A percentile compares a stretch with the other conserved stretches of the same genome.
phyloP scores from a whole-genome alignment of 257 asterid genomes.

The Solanum habrochaites region DNA sequence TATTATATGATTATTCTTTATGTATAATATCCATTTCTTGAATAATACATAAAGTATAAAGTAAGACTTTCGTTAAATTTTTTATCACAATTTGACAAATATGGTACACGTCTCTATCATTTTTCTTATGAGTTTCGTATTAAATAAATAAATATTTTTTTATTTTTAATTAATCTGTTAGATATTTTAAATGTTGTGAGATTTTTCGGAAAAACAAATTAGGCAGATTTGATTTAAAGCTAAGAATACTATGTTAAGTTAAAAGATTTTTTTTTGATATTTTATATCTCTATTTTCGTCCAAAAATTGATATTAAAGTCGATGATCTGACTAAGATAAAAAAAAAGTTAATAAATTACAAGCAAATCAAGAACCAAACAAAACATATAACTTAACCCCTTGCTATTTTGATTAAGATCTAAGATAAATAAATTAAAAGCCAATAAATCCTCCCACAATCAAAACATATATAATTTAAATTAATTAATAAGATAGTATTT shows the following conservation, averaged over 20 bases:
- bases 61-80: neutral
- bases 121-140: neutral
- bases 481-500: neutral
- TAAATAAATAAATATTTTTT: too few species aligned
- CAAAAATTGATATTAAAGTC: neutral
- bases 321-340: fast-evolving
- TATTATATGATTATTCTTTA: neutral
- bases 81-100: neutral
- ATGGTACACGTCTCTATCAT: neutral
- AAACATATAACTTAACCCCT: neutral
- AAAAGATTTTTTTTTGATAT: fast-evolving
- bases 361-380: neutral
- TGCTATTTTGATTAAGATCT: neutral
- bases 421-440: neutral
- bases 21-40: neutral
- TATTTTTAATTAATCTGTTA: too few species aligned
- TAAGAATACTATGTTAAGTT: neutral
- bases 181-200: neutral
- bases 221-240: neutral
- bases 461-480: neutral
- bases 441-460: neutral
- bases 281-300: too few species aligned
- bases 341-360: neutral
- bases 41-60: neutral
- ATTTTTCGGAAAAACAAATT: neutral